Evolutionary conservation across 2,329 filamentous ascomycete genomes (phyloP).

Genomic region (Cytospora leucostoma): DNA sequence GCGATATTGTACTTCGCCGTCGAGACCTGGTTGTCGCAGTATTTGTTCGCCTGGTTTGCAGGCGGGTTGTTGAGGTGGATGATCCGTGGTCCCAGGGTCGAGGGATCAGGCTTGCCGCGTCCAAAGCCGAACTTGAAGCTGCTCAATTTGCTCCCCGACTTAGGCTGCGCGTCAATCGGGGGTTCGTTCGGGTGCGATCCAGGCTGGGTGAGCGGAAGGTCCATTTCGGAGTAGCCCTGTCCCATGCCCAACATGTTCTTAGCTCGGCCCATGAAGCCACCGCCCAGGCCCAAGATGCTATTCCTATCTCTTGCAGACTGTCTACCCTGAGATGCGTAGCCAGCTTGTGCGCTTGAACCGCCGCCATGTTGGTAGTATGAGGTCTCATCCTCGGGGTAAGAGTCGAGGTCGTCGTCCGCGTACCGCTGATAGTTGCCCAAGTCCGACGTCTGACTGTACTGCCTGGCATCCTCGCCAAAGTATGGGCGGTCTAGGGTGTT

Average conservation of each 20-base stretch:
- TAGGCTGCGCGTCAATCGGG: slow-evolving; percentile 44
- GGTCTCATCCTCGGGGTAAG: slow-evolving; percentile 74
- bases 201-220: slow-evolving; percentile 86
- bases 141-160: slow-evolving; percentile 56
- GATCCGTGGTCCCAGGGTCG: slow-evolving; percentile 85
- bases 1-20: slow-evolving; percentile 95
- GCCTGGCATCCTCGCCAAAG: slow-evolving; percentile 38
- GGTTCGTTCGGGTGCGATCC: slow-evolving; percentile 39
- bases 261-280: slow-evolving; percentile 80
- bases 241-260: slow-evolving; percentile 92
- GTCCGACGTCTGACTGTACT: slow-evolving; percentile 75
- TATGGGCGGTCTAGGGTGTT: slow-evolving; percentile 45
- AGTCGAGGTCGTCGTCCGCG: slow-evolving; percentile 76
- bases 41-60: slow-evolving; percentile 86
- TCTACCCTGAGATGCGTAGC: slow-evolving; percentile 46
- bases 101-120: slow-evolving; percentile 80
- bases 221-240: slow-evolving; percentile 94
- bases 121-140: slow-evolving; percentile 95
- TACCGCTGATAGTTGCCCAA: slow-evolving; percentile 89
- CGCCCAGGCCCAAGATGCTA: slow-evolving; percentile 83
- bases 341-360: slow-evolving; percentile 50
- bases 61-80: slow-evolving; percentile 97
- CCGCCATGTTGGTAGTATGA: slow-evolving; percentile 81
- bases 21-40: slow-evolving; percentile 94
- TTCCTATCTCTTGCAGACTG: slow-evolving; percentile 74